Evolutionary conservation across 257 asterid species (phyloP).

Genomic region (Solanum pimpinellifolium): DNA sequence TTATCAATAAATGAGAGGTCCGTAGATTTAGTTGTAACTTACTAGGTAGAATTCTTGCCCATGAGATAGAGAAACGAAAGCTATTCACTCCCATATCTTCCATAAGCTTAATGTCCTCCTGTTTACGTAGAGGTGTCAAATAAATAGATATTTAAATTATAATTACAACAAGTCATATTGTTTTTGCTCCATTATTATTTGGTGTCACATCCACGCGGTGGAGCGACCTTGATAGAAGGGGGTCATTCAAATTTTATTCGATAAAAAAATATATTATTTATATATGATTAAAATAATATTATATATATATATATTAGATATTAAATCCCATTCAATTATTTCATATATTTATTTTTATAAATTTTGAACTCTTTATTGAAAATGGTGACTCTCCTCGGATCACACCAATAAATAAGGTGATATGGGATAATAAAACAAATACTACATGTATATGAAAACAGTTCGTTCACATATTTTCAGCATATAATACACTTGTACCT

Average conservation of each 20-base stretch:
- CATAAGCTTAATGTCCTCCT: constrained; percentile 60
- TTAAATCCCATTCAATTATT: rapidly evolving
- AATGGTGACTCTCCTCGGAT: rapidly evolving
- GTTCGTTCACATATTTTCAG: too few relatives aligned
- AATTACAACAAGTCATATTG: neutral
- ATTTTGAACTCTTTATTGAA: too few relatives aligned
- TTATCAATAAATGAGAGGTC: neutral
- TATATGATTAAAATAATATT: too few relatives aligned
- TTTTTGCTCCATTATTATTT: neutral
- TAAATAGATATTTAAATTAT: neutral
- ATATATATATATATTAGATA: too few relatives aligned
- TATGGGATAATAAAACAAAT: neutral
- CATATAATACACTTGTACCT: neutral
- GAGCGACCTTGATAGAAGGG: too few relatives aligned
- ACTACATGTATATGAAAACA: too few relatives aligned
- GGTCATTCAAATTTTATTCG: rapidly evolving
- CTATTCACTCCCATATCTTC: constrained; percentile 46
- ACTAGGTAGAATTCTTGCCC: constrained; percentile 75
- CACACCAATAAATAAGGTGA: neutral
- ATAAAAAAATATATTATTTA: too few relatives aligned
- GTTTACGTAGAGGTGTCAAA: neutral
- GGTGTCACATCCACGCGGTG: neutral
- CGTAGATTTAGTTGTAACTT: neutral
- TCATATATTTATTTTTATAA: too few relatives aligned
- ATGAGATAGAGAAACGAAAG: constrained; percentile 57